Conservation (phyloP, 805 yeast genomes). For the Yarrowia deformans region DNA sequence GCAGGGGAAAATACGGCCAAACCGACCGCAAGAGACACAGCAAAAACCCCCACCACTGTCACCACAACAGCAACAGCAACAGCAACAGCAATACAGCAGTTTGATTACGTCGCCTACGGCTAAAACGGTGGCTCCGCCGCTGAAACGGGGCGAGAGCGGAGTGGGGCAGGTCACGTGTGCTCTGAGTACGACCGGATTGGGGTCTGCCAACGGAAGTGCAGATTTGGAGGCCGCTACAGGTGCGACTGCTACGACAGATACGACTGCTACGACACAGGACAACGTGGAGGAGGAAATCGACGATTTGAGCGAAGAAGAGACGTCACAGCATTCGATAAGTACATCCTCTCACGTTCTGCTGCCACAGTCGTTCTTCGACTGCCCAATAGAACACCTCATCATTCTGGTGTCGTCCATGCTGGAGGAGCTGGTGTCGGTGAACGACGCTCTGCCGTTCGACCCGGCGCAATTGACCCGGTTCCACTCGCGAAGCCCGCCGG, state of each 20-base stretch:
- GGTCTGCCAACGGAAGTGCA: not conserved
- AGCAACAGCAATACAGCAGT: slow-evolving; percentile 21
- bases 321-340: not conserved
- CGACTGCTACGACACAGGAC: not conserved
- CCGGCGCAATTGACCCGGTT: slow-evolving; percentile 72
- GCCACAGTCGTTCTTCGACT: slow-evolving; percentile 65
- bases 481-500: slow-evolving; percentile 93
- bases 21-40: no score
- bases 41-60: not conserved
- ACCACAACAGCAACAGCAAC: not conserved
- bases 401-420: slow-evolving; percentile 80
- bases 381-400: slow-evolving; percentile 74
- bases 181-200: not conserved
- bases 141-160: not conserved
- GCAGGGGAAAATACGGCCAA: no score
- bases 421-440: slow-evolving; percentile 71
- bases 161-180: slow-evolving; percentile 22
- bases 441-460: slow-evolving; percentile 61
- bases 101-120: not conserved
- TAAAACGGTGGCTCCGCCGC: not conserved
- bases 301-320: not conserved
- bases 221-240: not conserved
- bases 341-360: slow-evolving; percentile 45
- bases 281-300: not conserved
- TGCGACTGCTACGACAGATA: no score